Evolutionary conservation across 2,329 filamentous ascomycete genomes (phyloP), one percentile per base, ranked within the genome.

Genomic region (Trichophyton schoenleinii): DNA sequence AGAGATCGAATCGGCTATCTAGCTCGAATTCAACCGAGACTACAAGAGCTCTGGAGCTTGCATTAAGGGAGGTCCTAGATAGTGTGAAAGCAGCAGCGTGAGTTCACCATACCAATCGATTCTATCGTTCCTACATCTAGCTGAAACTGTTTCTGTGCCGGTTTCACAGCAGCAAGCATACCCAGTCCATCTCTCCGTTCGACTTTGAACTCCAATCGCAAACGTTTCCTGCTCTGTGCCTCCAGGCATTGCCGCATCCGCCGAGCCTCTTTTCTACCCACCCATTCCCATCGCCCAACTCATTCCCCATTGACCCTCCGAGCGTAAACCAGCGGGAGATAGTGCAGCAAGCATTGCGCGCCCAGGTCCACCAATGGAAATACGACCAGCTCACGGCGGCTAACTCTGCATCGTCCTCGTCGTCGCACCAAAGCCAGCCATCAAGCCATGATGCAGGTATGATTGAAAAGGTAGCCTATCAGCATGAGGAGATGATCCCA

Each of bases 191-290:
- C 20, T 71, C 77, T 18, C 79, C 83, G 2, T 86, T 85, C 71
- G 88, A 92, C 66, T 95, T 96, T 74, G 89, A 96, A 66, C 87
- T 92, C 38, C 83, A 91, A 63, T 81, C 87, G 3, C 84, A 95
- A 71, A 90, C 90, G 63, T 96, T 96, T 68, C 90, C 91, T 5
- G 86, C 88, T 5, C 81, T 97, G 46, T 90, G 87, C 41, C 82
- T 96, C 9, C 88, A 87, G 65, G 87, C 92, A 66, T 83, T 97
- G 0, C 84, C 87, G 41, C 81, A 88, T 8, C 90, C 91, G 2
- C 86, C 89, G 3, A 94, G 89, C 0, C 79, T 96, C 5, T 92
- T 91, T 75, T 87, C 89, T 8, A 83, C 86, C 0, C 89, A 87
- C 5, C 89, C 91, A 34, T 87, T 95, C 68, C 80, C 90, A 1